Conservation (phyloP, 164 flowering plant genomes). For the Stephania yunnanensis region DNA sequence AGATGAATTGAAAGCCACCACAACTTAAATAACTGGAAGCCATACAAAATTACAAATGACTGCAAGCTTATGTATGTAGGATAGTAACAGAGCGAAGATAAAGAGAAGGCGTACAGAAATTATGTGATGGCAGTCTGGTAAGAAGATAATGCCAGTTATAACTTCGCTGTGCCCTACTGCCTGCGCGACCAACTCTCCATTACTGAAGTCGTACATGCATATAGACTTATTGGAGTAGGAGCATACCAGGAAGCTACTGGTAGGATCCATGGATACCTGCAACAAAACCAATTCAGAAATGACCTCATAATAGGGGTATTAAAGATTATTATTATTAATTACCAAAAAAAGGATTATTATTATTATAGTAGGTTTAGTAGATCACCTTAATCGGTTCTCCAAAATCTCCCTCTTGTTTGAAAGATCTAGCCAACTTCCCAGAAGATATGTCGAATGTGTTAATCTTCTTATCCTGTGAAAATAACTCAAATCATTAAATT, state of each 20-base stretch:
- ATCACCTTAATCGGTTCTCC: slow-evolving; percentile 72
- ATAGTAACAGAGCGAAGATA: neutral
- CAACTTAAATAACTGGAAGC: no score
- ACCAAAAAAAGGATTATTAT: neutral
- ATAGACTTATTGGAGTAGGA: slow-evolving; percentile 70
- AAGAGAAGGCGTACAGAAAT: slow-evolving; percentile 51
- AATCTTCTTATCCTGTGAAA: slow-evolving; percentile 59
- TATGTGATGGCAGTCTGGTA: slow-evolving; percentile 69
- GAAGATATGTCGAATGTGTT: slow-evolving; percentile 41
- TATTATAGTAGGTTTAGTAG: slow-evolving; percentile 5
- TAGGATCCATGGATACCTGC: slow-evolving; percentile 64
- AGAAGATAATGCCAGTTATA: slow-evolving; percentile 56
- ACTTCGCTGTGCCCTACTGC: slow-evolving; percentile 65
- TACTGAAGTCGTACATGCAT: slow-evolving; percentile 51
- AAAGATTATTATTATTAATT: neutral
- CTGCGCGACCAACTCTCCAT: slow-evolving; percentile 49
- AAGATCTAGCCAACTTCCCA: slow-evolving; percentile 52
- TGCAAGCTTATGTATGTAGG: neutral
- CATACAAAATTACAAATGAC: no score
- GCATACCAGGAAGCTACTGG: slow-evolving; percentile 61
- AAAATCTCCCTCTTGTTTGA: slow-evolving; percentile 43
- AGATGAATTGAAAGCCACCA: no score
- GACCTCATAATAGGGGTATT: slow-evolving; percentile 1
- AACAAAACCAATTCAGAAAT: slow-evolving; percentile 12
- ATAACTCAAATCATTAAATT: neutral